These are phyloP conservation scores for Neofusicoccum cordaticola DNA, from an alignment of 2,329 filamentous ascomycete species.

Conservation along the genomic window DNA sequence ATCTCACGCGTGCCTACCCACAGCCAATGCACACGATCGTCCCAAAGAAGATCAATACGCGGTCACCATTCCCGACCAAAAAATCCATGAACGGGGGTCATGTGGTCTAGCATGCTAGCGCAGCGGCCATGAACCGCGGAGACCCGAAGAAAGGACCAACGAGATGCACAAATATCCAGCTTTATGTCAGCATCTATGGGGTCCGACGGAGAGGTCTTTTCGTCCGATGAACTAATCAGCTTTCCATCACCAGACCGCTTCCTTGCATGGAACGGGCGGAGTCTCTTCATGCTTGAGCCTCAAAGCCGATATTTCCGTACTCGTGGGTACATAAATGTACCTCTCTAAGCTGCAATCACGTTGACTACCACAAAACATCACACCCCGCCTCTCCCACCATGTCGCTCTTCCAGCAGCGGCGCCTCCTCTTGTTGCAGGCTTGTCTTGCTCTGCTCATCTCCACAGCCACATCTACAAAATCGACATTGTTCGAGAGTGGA, in stretches of 20 bases:
- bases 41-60: background rate
- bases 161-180: background rate
- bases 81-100: background rate
- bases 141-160: background rate
- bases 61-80: background rate
- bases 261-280: too few relatives aligned
- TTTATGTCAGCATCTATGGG: background rate
- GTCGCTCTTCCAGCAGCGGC: background rate
- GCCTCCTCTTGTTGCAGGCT: background rate
- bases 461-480: background rate
- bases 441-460: background rate
- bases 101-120: background rate
- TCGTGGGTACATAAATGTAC: background rate
- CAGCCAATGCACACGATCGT: background rate
- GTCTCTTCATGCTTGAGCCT: background rate
- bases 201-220: background rate
- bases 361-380: background rate
- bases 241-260: background rate
- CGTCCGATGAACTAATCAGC: background rate
- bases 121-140: background rate
- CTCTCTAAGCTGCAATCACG: background rate
- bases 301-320: background rate
- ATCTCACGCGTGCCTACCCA: background rate
- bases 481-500: slow-evolving; percentile 33
- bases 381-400: background rate